These are phyloP conservation scores for Pholiota molesta DNA, from an alignment of 768 basidiomycete genomes.

Conservation along the genomic window DNA sequence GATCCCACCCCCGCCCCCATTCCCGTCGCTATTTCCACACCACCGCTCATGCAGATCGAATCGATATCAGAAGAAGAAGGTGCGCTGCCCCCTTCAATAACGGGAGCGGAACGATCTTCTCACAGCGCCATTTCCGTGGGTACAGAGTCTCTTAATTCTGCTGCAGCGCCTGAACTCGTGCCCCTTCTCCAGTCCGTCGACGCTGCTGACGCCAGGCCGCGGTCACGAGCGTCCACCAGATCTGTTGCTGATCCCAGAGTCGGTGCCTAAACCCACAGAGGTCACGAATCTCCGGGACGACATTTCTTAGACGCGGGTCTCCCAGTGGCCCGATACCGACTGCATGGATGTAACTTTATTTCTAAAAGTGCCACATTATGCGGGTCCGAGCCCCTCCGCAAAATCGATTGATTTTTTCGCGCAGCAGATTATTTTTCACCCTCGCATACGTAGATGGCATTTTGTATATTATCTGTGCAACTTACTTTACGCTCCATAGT, in stretches of 20 bases:
- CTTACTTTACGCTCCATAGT: slow-evolving; percentile 5
- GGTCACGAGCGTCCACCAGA: slow-evolving; percentile 19
- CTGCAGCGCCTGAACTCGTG: slow-evolving; percentile 22
- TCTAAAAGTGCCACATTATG: slow-evolving; percentile 9
- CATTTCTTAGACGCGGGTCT: slow-evolving; percentile 8
- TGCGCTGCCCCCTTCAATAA: slow-evolving; percentile 12
- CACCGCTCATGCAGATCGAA: not conserved
- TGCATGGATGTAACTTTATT: slow-evolving; percentile 7
- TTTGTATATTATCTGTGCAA: slow-evolving; percentile 5
- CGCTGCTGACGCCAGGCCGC: slow-evolving; percentile 11
- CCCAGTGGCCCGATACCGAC: not conserved
- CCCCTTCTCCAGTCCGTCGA: slow-evolving; percentile 23
- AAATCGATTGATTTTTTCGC: not conserved
- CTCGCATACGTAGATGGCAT: slow-evolving; percentile 10
- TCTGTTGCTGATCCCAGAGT: slow-evolving; percentile 12
- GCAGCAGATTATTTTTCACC: not conserved
- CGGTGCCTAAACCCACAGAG: slow-evolving; percentile 8
- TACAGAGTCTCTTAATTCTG: slow-evolving; percentile 21
- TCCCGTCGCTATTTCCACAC: slow-evolving; percentile 13
- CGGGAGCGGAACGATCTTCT: slow-evolving; percentile 15
- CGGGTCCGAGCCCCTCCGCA: too few species aligned
- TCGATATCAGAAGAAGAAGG: slow-evolving; percentile 9
- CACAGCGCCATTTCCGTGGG: slow-evolving; percentile 22
- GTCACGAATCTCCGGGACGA: slow-evolving; percentile 9
- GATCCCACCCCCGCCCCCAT: slow-evolving; percentile 15